Evolutionary conservation across 345 rosid genomes (phyloP).

Genomic region (Trapa incisa): DNA sequence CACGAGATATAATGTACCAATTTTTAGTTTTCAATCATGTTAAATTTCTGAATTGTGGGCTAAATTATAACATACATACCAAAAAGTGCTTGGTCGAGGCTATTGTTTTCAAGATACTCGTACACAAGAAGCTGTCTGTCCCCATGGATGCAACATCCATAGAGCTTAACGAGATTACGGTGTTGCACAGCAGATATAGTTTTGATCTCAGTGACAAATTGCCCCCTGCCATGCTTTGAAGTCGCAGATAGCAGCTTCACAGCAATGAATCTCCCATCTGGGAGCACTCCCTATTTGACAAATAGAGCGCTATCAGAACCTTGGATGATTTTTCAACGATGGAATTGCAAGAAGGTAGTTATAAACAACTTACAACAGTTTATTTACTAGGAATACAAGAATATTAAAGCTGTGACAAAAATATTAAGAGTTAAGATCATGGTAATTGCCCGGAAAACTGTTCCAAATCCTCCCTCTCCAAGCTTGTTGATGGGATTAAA

Average conservation of each 20-base stretch:
- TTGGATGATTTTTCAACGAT: no score
- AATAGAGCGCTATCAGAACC: no score
- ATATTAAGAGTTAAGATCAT: no score
- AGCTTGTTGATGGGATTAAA: constrained; percentile 53
- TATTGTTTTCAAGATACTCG: constrained; percentile 54
- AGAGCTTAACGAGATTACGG: constrained; percentile 56
- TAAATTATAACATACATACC: constrained; percentile 14
- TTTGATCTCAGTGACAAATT: constrained; percentile 62
- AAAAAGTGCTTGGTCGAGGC: constrained; percentile 62
- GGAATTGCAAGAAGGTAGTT: no score
- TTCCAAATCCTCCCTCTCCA: constrained; percentile 89
- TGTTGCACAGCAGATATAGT: constrained; percentile 53
- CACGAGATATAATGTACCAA: neutral
- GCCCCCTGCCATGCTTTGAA: constrained; percentile 59
- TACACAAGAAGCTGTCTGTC: constrained; percentile 47
- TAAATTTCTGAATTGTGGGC: neutral
- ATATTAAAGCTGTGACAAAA: no score
- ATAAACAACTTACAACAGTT: no score
- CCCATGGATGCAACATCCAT: constrained; percentile 59
- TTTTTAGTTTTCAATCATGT: neutral
- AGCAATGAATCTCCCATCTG: constrained; percentile 56
- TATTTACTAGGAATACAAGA: no score
- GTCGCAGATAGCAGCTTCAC: constrained; percentile 53
- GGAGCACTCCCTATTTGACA: constrained; percentile 22
- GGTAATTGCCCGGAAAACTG: constrained; percentile 49